Base-by-base conservation (phyloP, 1,139 yeast species). In the Diutina neorugosa region DNA sequence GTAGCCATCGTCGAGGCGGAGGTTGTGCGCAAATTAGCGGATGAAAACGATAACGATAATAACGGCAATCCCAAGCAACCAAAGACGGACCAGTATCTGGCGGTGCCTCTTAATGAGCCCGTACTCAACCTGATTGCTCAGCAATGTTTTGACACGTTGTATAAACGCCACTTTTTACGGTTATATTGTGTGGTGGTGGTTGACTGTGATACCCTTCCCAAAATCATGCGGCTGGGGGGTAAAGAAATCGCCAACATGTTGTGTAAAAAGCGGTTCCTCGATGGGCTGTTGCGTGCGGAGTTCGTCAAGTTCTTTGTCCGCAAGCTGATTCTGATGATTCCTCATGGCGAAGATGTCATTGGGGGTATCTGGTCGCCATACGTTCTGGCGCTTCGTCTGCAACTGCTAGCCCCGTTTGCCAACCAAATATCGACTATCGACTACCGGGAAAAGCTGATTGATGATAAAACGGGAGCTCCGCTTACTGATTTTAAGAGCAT, bases 171-270 rank as follows among this genome's bases (percentile, higher is more conserved):
- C 64, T 77, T 78, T 56, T 82, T 93, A 47, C 76, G 95, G 52
- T 80, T 91, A 1, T 87, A 86, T 63, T 90, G 97, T 66, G 84
- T 90, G 5, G 64, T 89, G 56, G 84, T 91, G 3, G 86, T 93
- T 1, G 86, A 90, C 43, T 84, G 89, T 42, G 90, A 88, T 57
- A 76, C 91, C 0, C 73, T 94, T 42, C 97, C 98, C 1, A 79
- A 96, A 62, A 85, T 88, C 25, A 74, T 82, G 64, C 73, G 94
- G 61, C 83, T 89, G 66, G 96, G 96, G 7, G 83, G 95, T 12
- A 74, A 85, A 37, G 98, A 94, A 62, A 86, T 93, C 59, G 98
- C 98, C 2, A 93, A 91, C 60, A 88, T 91, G 83, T 75, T 94
- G 52, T 91, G 96, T 60, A 89, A 91, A 58, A 82, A 87, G 60